Percentiles rank a stretch among this genome's conserved stretches.
Conservation (phyloP, 2,329 filamentous ascomycete species). For the Beauveria sp. region DNA sequence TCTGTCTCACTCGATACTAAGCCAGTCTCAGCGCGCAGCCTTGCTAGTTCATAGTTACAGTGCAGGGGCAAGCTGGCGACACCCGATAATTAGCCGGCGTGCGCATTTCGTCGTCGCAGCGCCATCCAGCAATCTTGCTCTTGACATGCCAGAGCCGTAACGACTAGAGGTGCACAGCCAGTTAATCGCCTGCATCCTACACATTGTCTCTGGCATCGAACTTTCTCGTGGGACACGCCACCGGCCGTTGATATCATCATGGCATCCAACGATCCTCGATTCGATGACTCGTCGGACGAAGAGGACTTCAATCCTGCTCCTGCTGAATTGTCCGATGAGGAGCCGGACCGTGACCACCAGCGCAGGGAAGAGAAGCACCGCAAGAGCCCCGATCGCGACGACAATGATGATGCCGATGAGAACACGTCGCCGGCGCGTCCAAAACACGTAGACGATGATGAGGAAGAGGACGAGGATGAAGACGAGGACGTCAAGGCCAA, state of each 20-base stretch:
- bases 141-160: conserved; percentile 10
- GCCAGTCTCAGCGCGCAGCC: too few relatives aligned
- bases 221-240: neutral
- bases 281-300: conserved; percentile 66
- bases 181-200: neutral
- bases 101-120: conserved; percentile 6
- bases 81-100: conserved; percentile 15
- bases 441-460: conserved; percentile 25
- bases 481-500: conserved; percentile 28
- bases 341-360: conserved; percentile 32
- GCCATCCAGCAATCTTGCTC: conserved; percentile 2
- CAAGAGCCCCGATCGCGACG: conserved; percentile 11
- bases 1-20: too few relatives aligned
- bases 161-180: conserved; percentile 7
- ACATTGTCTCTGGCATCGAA: conserved; percentile 11
- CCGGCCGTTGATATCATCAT: conserved; percentile 27
- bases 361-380: conserved; percentile 31
- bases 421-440: conserved; percentile 18
- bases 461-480: conserved; percentile 36
- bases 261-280: conserved; percentile 41
- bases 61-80: neutral
- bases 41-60: neutral
- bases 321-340: conserved; percentile 61
- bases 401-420: conserved; percentile 31
- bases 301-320: conserved; percentile 83